Evolutionary conservation across 305 asterid species (phyloP).

Genomic region (Rubia tinctorum): DNA sequence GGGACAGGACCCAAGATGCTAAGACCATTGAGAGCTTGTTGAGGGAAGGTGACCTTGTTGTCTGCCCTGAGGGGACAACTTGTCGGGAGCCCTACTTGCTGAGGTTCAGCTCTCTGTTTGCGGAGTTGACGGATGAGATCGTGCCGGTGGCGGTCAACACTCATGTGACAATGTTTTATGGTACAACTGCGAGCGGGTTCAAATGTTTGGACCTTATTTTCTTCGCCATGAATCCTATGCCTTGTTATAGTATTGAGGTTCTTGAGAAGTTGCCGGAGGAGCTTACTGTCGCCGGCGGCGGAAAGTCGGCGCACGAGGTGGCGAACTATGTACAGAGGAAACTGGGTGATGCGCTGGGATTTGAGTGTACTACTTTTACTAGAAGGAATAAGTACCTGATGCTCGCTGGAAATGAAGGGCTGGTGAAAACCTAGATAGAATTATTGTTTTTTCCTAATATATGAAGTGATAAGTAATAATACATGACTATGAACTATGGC

Average conservation of each 20-base stretch:
- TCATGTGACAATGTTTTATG: conserved; percentile 68
- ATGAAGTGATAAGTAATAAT: neutral
- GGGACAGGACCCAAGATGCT: conserved; percentile 54
- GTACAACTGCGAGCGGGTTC: conserved; percentile 82
- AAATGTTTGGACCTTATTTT: conserved; percentile 86
- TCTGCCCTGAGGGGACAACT: conserved; percentile 93
- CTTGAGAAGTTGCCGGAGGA: conserved; percentile 59
- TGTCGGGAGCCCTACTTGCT: conserved; percentile 85
- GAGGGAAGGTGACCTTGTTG: conserved; percentile 68
- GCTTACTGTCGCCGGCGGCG: conserved; percentile 66
- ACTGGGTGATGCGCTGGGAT: conserved; percentile 65
- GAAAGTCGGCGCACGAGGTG: conserved; percentile 64
- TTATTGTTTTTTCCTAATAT: neutral
- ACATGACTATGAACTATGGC: neutral
- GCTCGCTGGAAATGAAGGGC: conserved; percentile 87
- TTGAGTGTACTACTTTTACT: conserved; percentile 67
- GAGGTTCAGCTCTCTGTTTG: conserved; percentile 78
- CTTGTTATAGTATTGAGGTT: conserved; percentile 41
- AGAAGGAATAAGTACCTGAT: conserved; percentile 86
- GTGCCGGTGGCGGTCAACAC: conserved; percentile 83
- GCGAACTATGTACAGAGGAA: conserved; percentile 70
- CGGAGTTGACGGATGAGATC: conserved; percentile 73
- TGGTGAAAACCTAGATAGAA: conserved; percentile 27
- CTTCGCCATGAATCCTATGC: conserved; percentile 79
- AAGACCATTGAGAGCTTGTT: conserved; percentile 47